Base-by-base conservation (phyloP, 768 basidiomycete genomes). In the Paxillus involutus region DNA sequence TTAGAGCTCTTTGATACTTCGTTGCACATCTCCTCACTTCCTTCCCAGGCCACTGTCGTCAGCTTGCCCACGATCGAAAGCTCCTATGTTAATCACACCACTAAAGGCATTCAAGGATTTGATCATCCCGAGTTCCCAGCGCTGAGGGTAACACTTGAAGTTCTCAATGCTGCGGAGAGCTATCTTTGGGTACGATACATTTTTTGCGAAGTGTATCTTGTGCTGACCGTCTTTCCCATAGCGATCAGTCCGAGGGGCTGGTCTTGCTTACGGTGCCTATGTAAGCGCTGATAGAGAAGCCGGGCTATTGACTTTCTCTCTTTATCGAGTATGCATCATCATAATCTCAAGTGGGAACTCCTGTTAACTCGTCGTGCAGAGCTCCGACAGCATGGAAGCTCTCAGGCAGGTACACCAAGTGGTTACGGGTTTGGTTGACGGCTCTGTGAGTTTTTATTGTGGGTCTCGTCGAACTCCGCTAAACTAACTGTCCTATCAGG, bases 21-120 rank as follows among this genome's bases (percentile, higher is more conserved):
- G 3, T n/a, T 16, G 14, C 41, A 3, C 48, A 36, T 43, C 6
- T 43, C 9, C 44, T 61, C n/a, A 60, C 13, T 10, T 35, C 19
- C 30, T 47, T 21, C 54, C 13, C 19, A 94, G 89, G 91, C 89
- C 26, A 79, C 93, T 29, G 80, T 98, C 21, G 88, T 95, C 71
- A 86, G 91, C 56, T 80, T 98, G 53, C 88, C 94, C 1, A 94
- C 93, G 4, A 96, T 98, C 57, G 97, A 99, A 73, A 96, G 93
- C 63, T 89, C 91, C 2, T 98, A 85, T 68, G 88, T 84, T 17
- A 82, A 77, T 10, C 88, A 94, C 65, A 85, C 84, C 8, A 80
- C 90, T 0, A 91, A 87, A 66, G 85, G 88, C 29, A 86, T 94
- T 37, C 76, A 79, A 65, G 90, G 92, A 24, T 94, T 88, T 67